Evolutionary conservation across 805 yeast genomes (phyloP).

Genomic region (Saturnispora ahearnii): DNA sequence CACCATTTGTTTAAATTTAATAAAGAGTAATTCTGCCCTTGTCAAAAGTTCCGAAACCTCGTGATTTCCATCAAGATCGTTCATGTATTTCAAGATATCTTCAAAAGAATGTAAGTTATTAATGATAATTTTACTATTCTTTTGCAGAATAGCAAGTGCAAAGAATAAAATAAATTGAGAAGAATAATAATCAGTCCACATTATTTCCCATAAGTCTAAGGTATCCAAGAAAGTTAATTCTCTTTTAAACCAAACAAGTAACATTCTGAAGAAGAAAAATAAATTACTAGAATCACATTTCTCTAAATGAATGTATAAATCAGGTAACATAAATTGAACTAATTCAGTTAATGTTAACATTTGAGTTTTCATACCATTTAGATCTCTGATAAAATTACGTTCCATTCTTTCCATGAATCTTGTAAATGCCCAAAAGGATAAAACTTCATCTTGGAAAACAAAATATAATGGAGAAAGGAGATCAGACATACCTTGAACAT

Average conservation of each 20-base stretch:
- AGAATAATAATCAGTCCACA: conserved; percentile 81
- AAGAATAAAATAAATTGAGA: conserved; percentile 84
- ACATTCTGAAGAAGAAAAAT: conserved; percentile 91
- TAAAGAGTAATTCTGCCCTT: conserved; percentile 76
- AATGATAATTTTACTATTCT: conserved; percentile 69
- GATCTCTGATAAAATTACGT: conserved; percentile 83
- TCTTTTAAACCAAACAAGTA: conserved; percentile 90
- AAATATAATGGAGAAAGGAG: conserved; percentile 77
- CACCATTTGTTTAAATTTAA: conserved; percentile 71
- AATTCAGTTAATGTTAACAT: conserved; percentile 75
- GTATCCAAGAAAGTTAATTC: conserved; percentile 78
- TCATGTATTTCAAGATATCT: conserved; percentile 86
- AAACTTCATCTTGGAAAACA: conserved; percentile 54
- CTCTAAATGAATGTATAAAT: conserved; percentile 70
- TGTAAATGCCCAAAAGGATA: conserved; percentile 83
- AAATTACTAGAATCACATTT: conserved; percentile 84
- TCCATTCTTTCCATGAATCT: conserved; percentile 93
- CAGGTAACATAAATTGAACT: conserved; percentile 85
- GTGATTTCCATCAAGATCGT: conserved; percentile 73
- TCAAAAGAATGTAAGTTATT: conserved; percentile 73
- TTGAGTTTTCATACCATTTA: conserved; percentile 87
- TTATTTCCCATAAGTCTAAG: conserved; percentile 78
- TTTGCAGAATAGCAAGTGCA: conserved; percentile 83
- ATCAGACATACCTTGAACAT: conserved; percentile 98
- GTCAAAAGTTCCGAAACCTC: conserved; percentile 68